Evolutionary conservation across 106 monocot genomes (phyloP).

Genomic region (Dendrobium officinale): DNA sequence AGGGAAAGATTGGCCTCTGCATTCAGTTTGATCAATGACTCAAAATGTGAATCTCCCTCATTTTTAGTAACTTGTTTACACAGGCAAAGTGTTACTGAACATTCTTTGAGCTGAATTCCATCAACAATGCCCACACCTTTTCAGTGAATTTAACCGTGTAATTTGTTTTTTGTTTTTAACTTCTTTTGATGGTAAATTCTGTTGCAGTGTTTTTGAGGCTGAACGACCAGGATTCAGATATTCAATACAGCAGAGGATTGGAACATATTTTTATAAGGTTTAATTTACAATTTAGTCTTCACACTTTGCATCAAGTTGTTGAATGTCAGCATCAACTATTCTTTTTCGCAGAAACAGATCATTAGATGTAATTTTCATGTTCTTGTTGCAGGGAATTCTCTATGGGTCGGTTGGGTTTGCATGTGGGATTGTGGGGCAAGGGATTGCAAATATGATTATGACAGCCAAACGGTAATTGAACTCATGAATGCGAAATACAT

Average conservation of each 20-base stretch:
- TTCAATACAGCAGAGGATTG: conserved; percentile 64
- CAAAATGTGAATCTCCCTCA: too few relatives aligned
- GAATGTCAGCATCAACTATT: neutral
- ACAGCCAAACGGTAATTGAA: conserved; percentile 55
- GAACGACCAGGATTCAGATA: conserved; percentile 86
- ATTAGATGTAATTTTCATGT: neutral
- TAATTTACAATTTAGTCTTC: neutral
- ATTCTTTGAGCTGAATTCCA: neutral
- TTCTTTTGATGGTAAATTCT: neutral
- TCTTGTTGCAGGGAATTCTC: conserved; percentile 49
- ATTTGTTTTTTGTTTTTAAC: neutral
- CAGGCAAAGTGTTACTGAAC: neutral
- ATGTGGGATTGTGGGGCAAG: conserved; percentile 87
- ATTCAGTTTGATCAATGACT: too few relatives aligned
- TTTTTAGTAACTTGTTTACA: neutral
- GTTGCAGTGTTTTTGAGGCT: conserved; percentile 85
- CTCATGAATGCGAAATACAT: neutral
- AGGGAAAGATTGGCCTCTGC: too few relatives aligned
- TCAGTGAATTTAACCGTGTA: neutral
- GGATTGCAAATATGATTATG: conserved; percentile 94
- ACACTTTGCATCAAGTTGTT: neutral
- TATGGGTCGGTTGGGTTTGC: conserved; percentile 76
- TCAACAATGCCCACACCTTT: neutral
- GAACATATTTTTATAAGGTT: conserved; percentile 86
- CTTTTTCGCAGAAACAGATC: neutral